Base-by-base conservation (phyloP, 129 eudicot species). In the Cynara cardunculus region DNA sequence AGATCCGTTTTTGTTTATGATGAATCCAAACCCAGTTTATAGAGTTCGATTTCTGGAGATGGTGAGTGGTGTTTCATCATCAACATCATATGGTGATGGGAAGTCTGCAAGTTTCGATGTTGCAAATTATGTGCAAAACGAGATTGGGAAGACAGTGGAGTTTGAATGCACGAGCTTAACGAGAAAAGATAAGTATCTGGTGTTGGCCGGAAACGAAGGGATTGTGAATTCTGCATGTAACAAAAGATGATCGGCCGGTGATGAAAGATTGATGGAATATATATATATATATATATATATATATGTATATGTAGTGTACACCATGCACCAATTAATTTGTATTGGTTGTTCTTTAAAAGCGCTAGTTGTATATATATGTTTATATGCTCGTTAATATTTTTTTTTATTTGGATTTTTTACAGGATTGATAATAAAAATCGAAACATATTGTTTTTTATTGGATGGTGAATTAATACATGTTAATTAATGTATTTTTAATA, bases 161-260 rank as follows among this genome's bases (percentile, higher is more conserved):
- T 91, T 89, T 53, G 85, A 86, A 72, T 82, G 92, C 83, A 90
- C 92, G 0, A 70, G 72, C 37, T 90, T 90, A 65, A 88, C 92
- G 9, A 88, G 92, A 76, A 90, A 85, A 72, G 95, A 90, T 75
- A 90, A 90, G 75, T 90, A 90, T 77, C 75, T 87, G 74, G 89
- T 89, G 11, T 85, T 91, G 84, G 96, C 96, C 0, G 91, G 93
- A 19, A 91, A 91, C 61, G 91, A 91, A 66, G 96, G 96, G 34
- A 2, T 84, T 30, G 87, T 80, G 53, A 11, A 11, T 66, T 66
- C 77, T 49, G 25, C 44, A 3, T 79, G 64, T 39, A 81, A 78
- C 5, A 79, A 32, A 65, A 31, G 30, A 35, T 72, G 27, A 19
- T 53, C 64, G 72, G 62, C 3, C 25, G 39, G 44, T 10, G 59